Conservation (phyloP, 768 basidiomycete species). For the Panaeolus papilionaceus region DNA sequence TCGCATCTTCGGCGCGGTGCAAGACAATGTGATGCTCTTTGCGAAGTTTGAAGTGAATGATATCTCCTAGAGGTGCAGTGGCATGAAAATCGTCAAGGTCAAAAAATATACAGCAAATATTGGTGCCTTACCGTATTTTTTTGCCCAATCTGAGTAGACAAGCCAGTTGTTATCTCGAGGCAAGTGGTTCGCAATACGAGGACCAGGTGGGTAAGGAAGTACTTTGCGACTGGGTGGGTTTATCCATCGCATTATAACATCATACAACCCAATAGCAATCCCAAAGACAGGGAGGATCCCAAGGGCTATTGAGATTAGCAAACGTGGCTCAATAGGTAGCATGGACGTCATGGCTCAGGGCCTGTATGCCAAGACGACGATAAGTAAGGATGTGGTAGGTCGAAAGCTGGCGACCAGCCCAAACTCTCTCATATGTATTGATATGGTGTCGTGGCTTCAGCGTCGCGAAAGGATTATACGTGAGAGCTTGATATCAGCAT, state of each 20-base stretch:
- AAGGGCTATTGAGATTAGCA: background rate
- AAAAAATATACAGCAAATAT: background rate
- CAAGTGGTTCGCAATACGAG: background rate
- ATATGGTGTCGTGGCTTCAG: background rate
- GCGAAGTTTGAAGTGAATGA: slow-evolving; percentile 26
- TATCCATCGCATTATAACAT: slow-evolving; percentile 8
- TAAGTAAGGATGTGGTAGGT: background rate
- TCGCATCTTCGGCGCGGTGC: slow-evolving; percentile 28
- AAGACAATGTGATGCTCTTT: slow-evolving; percentile 31
- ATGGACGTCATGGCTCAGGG: background rate
- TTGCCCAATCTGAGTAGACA: slow-evolving; percentile 6
- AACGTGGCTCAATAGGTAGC: background rate
- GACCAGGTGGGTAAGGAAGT: slow-evolving; percentile 14
- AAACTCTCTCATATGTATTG: background rate
- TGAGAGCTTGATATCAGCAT: background rate
- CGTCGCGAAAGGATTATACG: background rate
- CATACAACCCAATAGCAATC: slow-evolving; percentile 10
- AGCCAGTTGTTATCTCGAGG: background rate
- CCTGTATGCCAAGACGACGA: background rate
- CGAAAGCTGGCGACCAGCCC: background rate
- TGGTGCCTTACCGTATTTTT: slow-evolving; percentile 10
- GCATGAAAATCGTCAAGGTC: background rate
- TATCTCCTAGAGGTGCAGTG: slow-evolving; percentile 24
- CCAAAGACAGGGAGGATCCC: slow-evolving; percentile 1
- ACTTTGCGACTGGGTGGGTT: slow-evolving; percentile 9